Evolutionary conservation across 2,329 filamentous ascomycete species (phyloP).

Genomic region (Nemania sp.): DNA sequence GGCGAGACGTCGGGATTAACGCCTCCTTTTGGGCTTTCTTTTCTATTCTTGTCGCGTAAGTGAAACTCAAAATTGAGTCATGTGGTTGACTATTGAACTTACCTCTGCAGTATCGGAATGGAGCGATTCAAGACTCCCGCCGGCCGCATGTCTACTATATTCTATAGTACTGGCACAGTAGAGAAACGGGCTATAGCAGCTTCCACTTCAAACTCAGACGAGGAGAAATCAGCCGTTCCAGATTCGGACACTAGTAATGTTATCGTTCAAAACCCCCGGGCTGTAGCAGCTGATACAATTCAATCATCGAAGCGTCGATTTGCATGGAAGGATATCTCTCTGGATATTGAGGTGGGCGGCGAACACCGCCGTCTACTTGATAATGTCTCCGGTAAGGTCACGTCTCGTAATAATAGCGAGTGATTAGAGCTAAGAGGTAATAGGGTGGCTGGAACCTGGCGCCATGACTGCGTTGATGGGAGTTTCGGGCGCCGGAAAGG

Average conservation of each 20-base stretch:
- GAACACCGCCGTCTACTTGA: constrained; percentile 9
- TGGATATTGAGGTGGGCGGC: constrained; percentile 11
- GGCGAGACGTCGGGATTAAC: constrained; percentile 9
- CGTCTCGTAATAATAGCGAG: not conserved
- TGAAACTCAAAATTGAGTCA: not conserved
- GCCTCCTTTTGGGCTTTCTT: too few species aligned
- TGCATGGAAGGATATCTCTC: constrained; percentile 14
- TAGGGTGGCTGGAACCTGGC: constrained; percentile 15
- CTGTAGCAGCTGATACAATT: not conserved
- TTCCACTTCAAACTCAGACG: constrained; percentile 1
- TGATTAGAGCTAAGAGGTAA: not conserved
- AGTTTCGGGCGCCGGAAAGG: constrained; percentile 18
- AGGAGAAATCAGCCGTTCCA: constrained; percentile 3
- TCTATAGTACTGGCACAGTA: constrained; percentile 4
- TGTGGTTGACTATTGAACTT: too few species aligned
- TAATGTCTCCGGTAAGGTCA: constrained; percentile 1
- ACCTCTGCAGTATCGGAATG: constrained; percentile 6
- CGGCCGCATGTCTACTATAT: constrained; percentile 14
- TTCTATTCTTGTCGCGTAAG: constrained; percentile 12
- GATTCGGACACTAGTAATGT: constrained; percentile 12
- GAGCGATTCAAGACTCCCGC: constrained; percentile 13
- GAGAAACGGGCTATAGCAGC: not conserved
- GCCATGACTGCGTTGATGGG: constrained; percentile 19
- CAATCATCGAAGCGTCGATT: constrained; percentile 12
- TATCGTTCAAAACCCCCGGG: not conserved